Percentiles rank a stretch among this genome's conserved stretches.
Evolutionary conservation across 495 filamentous ascomycete species (phyloP).

Genomic region (Aspergillus mulundensis): DNA sequence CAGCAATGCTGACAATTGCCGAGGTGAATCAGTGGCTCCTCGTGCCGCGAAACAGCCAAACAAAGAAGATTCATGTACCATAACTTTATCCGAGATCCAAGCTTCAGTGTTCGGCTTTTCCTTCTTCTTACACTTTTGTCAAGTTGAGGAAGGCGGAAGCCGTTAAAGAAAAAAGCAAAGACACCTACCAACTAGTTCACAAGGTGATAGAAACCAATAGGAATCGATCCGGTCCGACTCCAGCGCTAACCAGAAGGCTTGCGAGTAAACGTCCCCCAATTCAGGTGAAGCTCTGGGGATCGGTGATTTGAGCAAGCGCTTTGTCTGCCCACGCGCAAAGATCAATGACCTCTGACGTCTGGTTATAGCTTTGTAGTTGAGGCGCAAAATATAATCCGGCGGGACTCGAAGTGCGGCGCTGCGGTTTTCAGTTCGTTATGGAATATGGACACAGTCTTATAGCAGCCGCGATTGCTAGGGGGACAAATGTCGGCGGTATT

Average conservation of each 20-base stretch:
- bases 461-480: not conserved
- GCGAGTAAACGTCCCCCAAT: not conserved
- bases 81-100: not conserved
- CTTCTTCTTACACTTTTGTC: not conserved
- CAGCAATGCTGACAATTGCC: not conserved
- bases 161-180: not conserved
- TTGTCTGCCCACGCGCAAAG: not conserved
- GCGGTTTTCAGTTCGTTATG: not conserved
- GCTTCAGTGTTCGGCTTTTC: not conserved
- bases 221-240: not conserved
- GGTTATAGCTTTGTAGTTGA: not conserved
- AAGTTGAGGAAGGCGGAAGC: not conserved
- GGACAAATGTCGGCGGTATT: not conserved
- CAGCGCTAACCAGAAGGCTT: not conserved
- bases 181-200: constrained; percentile 2
- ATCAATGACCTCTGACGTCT: not conserved
- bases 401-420: not conserved
- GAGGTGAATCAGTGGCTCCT: constrained; percentile 30
- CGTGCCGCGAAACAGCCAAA: not conserved
- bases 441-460: not conserved
- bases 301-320: not conserved
- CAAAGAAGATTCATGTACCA: not conserved
- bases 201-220: not conserved
- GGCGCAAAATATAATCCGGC: not conserved
- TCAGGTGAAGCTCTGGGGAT: not conserved